These are phyloP conservation scores for Sporopachydermia cereana DNA, from an alignment of 1,139 yeast species.

Conservation along the genomic window DNA sequence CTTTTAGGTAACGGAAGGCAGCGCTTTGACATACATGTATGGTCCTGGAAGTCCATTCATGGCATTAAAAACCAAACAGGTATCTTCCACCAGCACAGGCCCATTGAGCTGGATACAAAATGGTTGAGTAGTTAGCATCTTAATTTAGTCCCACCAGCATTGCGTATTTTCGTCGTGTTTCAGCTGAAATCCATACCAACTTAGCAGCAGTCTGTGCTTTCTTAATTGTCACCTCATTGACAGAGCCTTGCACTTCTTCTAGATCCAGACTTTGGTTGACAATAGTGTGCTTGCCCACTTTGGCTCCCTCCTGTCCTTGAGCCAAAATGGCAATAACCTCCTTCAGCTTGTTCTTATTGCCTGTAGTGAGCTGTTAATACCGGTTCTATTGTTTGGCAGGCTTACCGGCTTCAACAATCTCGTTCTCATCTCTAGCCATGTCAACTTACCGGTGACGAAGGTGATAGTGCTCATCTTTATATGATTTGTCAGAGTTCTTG, in stretches of 20 bases:
- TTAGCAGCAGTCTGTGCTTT: constrained; percentile 74
- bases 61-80: constrained; percentile 78
- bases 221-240: constrained; percentile 69
- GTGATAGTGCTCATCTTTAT: constrained; percentile 5
- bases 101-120: constrained; percentile 32
- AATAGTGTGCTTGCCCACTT: constrained; percentile 43
- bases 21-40: constrained; percentile 30
- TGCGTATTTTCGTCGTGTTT: neutral
- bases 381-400: too few species aligned
- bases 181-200: constrained; percentile 24
- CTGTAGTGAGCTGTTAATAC: too few species aligned
- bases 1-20: neutral
- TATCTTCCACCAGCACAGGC: constrained; percentile 91
- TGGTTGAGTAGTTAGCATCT: too few species aligned
- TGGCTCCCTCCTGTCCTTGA: constrained; percentile 22
- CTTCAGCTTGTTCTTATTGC: constrained; percentile 76
- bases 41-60: constrained; percentile 89
- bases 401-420: too few species aligned
- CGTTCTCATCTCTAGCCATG: neutral
- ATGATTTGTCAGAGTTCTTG: too few species aligned
- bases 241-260: constrained; percentile 84
- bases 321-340: constrained; percentile 73
- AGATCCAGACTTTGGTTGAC: constrained; percentile 60
- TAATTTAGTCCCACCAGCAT: neutral
- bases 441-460: constrained; percentile 2